Percentiles rank a stretch among this genome's conserved stretches.
Evolutionary conservation across 2,329 filamentous ascomycete genomes (phyloP).

Genomic region (Colletotrichum godetiae): DNA sequence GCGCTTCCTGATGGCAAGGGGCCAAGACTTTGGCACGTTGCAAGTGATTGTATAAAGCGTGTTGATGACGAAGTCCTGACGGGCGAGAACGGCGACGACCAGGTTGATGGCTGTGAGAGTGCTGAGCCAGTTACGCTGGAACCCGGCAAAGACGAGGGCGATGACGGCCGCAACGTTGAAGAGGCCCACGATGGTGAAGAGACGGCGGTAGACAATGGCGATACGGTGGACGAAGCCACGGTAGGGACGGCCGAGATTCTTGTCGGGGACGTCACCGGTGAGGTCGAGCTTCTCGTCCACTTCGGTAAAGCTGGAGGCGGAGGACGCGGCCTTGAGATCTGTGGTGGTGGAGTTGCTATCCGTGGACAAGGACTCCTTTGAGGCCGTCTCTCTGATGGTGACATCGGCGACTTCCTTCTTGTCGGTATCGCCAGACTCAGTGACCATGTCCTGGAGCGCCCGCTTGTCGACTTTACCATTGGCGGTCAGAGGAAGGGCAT

Average conservation of each 20-base stretch:
- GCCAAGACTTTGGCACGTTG: constrained; percentile 54
- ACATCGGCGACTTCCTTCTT: neutral
- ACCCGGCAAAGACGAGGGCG: constrained; percentile 48
- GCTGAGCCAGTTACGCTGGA: constrained; percentile 44
- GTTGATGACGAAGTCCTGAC: constrained; percentile 66
- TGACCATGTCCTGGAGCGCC: constrained; percentile 50
- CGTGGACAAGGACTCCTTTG: constrained; percentile 1
- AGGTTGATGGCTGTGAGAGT: constrained; percentile 61
- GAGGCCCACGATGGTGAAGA: constrained; percentile 65
- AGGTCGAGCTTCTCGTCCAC: constrained; percentile 29
- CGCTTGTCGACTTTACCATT: constrained; percentile 70
- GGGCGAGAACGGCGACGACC: constrained; percentile 59
- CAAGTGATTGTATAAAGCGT: constrained; percentile 60
- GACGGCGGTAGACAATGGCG: constrained; percentile 65
- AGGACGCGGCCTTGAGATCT: constrained; percentile 13
- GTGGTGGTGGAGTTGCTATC: constrained; percentile 7
- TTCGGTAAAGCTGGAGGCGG: constrained; percentile 26
- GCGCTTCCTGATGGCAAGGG: constrained; percentile 58
- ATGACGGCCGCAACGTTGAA: constrained; percentile 61
- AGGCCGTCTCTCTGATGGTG: constrained; percentile 14
- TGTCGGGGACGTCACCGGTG: constrained; percentile 49
- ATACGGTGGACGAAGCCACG: constrained; percentile 55
- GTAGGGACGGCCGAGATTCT: constrained; percentile 51
- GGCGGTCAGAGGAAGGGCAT: constrained; percentile 59
- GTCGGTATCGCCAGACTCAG: neutral